Evolutionary conservation across 2,329 filamentous ascomycete genomes (phyloP).

Genomic region (Aureobasidium namibiae): DNA sequence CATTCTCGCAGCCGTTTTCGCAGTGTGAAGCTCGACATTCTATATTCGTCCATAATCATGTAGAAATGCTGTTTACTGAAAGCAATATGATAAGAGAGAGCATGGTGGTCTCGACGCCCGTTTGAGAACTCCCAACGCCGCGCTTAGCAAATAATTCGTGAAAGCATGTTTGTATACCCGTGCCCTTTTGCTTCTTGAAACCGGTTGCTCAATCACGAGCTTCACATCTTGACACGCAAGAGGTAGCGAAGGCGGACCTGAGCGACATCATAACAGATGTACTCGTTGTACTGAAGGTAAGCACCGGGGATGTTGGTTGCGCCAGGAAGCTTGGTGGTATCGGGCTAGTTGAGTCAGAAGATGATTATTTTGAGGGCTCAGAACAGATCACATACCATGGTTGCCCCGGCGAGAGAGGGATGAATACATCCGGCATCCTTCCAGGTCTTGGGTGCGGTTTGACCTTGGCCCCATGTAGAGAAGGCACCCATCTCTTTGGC

Average conservation of each 20-base stretch:
- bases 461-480: constrained; percentile 64
- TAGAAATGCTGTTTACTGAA: background rate
- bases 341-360: constrained; percentile 16
- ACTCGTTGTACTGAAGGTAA: constrained; percentile 61
- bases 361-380: background rate
- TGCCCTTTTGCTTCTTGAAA: background rate
- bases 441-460: constrained; percentile 58
- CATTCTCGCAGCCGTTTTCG: too few species aligned
- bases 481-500: constrained; percentile 53
- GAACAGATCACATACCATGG: constrained; percentile 45
- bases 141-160: background rate
- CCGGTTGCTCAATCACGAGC: background rate
- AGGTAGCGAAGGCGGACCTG: constrained; percentile 65
- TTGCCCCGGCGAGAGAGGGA: constrained; percentile 55
- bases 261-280: constrained; percentile 61
- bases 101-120: too few species aligned
- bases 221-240: constrained; percentile 47
- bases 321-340: constrained; percentile 16
- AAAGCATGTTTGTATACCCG: background rate
- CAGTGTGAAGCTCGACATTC: too few species aligned
- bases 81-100: too few species aligned
- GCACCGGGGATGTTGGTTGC: constrained; percentile 26
- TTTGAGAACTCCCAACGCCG: background rate
- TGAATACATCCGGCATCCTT: constrained; percentile 65
- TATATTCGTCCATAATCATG: too few species aligned